A percentile compares a stretch with the other conserved stretches of the same genome.
Evolutionary conservation across 2,329 filamentous ascomycete genomes (phyloP).

Genomic region (Epichloe aotearoae): DNA sequence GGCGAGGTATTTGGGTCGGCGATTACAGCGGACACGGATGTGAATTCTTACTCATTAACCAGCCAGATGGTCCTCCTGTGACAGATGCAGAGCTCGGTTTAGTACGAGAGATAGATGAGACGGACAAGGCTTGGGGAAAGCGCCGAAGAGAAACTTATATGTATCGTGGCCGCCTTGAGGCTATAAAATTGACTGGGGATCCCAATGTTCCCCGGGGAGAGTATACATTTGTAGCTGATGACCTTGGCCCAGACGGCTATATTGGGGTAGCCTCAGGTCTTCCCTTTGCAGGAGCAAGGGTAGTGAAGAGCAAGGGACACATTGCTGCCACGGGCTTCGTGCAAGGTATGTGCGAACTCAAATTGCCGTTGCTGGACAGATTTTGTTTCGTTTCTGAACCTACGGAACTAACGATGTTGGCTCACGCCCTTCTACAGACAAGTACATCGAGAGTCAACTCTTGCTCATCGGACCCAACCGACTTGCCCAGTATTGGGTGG

Average conservation of each 20-base stretch:
- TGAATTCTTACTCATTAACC: constrained; percentile 74
- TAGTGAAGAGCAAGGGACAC: constrained; percentile 65
- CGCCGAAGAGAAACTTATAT: constrained; percentile 33
- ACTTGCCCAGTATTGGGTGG: constrained; percentile 72
- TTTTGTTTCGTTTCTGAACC: not conserved
- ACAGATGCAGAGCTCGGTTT: constrained; percentile 29
- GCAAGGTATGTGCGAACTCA: constrained; percentile 41
- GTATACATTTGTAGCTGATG: constrained; percentile 65
- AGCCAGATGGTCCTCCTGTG: constrained; percentile 40
- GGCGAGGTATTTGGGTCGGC: constrained; percentile 82
- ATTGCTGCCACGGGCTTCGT: constrained; percentile 61
- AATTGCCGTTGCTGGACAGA: not conserved
- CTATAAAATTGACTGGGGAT: constrained; percentile 85
- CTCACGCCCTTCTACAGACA: constrained; percentile 34
- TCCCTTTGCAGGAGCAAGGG: constrained; percentile 58
- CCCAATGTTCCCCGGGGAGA: constrained; percentile 75
- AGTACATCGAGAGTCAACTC: constrained; percentile 61
- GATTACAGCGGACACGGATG: constrained; percentile 82
- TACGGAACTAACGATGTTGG: not conserved
- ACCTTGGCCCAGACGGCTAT: constrained; percentile 56
- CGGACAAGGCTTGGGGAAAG: constrained; percentile 29
- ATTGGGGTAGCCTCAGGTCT: constrained; percentile 50
- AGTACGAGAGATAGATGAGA: constrained; percentile 26
- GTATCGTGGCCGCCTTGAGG: constrained; percentile 59
- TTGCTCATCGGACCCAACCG: constrained; percentile 66